Evolutionary conservation across 148 eudicot genomes (phyloP).

Genomic region (Rhododendron williamsianum): DNA sequence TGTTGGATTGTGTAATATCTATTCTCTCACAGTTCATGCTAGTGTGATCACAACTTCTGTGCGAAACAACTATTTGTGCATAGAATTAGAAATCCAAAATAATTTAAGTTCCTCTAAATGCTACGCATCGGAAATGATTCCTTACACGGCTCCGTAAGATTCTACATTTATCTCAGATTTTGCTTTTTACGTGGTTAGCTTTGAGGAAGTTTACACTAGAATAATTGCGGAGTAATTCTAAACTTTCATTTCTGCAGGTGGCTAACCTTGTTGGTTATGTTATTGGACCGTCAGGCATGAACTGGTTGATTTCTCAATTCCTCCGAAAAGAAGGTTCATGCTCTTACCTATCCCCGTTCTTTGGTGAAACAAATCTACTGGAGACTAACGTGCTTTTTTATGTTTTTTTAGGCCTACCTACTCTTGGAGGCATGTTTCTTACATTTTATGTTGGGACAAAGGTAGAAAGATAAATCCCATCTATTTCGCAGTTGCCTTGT

Average conservation of each 20-base stretch:
- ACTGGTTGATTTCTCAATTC: constrained; percentile 68
- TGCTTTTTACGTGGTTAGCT: neutral
- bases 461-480: constrained; percentile 28
- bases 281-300: constrained; percentile 89
- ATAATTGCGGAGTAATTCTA: neutral
- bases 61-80: neutral
- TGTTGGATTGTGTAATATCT: neutral
- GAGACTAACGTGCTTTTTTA: neutral
- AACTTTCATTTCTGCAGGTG: constrained; percentile 43
- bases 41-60: neutral
- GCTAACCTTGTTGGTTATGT: constrained; percentile 96
- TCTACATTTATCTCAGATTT: neutral
- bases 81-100: neutral
- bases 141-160: neutral
- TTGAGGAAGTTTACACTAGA: neutral
- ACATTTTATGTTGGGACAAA: constrained; percentile 87
- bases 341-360: constrained; percentile 1
- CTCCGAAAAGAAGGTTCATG: constrained; percentile 52
- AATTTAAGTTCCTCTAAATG: neutral
- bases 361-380: neutral
- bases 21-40: neutral
- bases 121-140: neutral
- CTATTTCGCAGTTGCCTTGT: neutral
- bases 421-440: constrained; percentile 59
- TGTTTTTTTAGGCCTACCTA: constrained; percentile 53